phyloP scores from a whole-genome alignment of 148 eudicot species.

The Agrostemma githago region DNA sequence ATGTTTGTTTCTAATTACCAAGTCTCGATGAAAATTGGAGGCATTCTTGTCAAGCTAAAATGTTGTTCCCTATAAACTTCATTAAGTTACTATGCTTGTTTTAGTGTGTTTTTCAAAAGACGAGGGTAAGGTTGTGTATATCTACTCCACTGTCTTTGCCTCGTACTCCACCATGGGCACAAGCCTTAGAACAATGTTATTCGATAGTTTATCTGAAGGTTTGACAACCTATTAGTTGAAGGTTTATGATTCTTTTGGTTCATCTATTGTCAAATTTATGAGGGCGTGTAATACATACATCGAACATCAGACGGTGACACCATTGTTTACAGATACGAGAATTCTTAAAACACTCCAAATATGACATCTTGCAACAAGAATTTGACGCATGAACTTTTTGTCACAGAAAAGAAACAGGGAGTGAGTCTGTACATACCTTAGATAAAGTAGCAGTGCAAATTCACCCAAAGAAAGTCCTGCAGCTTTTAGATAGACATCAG shows the following conservation, averaged over 20 bases:
- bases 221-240: neutral
- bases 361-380: neutral
- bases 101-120: neutral
- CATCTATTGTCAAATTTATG: neutral
- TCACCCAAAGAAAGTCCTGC: neutral
- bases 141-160: neutral
- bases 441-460: neutral
- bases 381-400: neutral
- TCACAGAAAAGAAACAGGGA: neutral
- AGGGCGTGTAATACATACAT: neutral
- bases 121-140: neutral
- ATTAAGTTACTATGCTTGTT: too few relatives aligned
- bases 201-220: neutral
- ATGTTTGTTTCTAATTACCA: conserved; percentile 1
- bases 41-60: neutral
- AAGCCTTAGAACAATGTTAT: neutral
- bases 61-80: neutral
- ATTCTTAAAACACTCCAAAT: neutral
- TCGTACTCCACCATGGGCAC: neutral
- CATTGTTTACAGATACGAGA: neutral
- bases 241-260: neutral
- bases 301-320: neutral
- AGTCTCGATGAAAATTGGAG: neutral
- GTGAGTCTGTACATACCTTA: neutral
- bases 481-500: conserved; percentile 6